Evolutionary conservation across 768 basidiomycete species (phyloP).

Genomic region (Wakefieldia striispora): DNA sequence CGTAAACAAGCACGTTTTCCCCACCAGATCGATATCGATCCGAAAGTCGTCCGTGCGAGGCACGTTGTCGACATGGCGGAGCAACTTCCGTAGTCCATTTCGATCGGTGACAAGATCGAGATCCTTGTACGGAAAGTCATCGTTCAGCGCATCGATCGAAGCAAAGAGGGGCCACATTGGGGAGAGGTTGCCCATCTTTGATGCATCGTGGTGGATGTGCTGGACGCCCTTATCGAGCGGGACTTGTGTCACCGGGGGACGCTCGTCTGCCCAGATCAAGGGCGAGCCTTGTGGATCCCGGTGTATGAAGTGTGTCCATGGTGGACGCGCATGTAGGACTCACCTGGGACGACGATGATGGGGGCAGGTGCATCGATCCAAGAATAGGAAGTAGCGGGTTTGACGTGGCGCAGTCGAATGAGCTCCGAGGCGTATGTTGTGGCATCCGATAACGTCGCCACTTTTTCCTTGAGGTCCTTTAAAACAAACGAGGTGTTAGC

Average conservation of each 20-base stretch:
- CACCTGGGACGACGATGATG: conserved; percentile 54
- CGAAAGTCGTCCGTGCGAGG: conserved; percentile 47
- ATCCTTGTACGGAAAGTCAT: conserved; percentile 28
- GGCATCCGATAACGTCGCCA: conserved; percentile 16
- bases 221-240: conserved; percentile 49
- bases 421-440: conserved; percentile 12
- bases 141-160: conserved; percentile 48
- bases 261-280: conserved; percentile 49
- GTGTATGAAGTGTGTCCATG: neutral
- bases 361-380: conserved; percentile 45
- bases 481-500: conserved; percentile 12
- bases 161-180: conserved; percentile 55
- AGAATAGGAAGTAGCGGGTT: conserved; percentile 50
- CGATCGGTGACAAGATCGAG: conserved; percentile 59
- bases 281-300: conserved; percentile 50
- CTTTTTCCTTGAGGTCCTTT: conserved; percentile 17
- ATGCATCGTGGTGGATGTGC: conserved; percentile 59
- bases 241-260: conserved; percentile 52
- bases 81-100: conserved; percentile 61
- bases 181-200: conserved; percentile 36
- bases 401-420: conserved; percentile 38
- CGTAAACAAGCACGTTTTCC: conserved; percentile 59
- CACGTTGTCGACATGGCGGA: conserved; percentile 44
- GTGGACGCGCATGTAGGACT: neutral
- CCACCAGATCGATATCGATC: conserved; percentile 66